Evolutionary conservation across 306 rosid genomes (phyloP), one percentile per base, ranked within the genome.

Genomic region (barrel medic (Medicago truncatula)): DNA sequence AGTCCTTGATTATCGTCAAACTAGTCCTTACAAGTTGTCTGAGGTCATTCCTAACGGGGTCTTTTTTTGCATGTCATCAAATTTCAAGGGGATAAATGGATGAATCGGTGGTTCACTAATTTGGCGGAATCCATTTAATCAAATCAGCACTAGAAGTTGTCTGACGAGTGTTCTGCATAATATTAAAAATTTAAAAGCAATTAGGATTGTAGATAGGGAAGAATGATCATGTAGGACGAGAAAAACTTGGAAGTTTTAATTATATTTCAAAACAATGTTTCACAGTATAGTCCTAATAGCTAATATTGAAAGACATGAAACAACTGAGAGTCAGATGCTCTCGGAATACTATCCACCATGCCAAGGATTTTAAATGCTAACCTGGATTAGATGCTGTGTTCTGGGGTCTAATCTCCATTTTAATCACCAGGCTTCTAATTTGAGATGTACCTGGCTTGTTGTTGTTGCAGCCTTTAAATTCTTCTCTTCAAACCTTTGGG

Each of bases 381-480:
- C 97, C 92, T 87, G 87, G 76, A 66, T 94, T 92, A 2, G 86
- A 81, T 88, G 71, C 87, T 80, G 63, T 2, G 2, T 23, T 6
- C 4, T 9, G 11, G 47, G 13, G 2, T 10, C 14, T 9, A 41
- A 2, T 41, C 85, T 93, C 96, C 96, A 87, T 87, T 1, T 77
- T 73, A 72, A 39, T 58, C 34, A 41, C 5, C 31, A 25, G 20
- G 18, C 47, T 18, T 8, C 63, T 60, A 28, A 67, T 58, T 43
- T 28, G 50, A 12, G 20, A 72, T 57, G 43, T 83, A 94, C 97
- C 96, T 90, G 90, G 70, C 81, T 92, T 60, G 85, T 84, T 67
- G 97, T 92, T 60, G 85, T 84, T 67, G 97, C 93, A 61, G 88
- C 47, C 12, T 90, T 69, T 61, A 76, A 84, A 92, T 76, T 85